Evolutionary conservation across 345 rosid genomes (phyloP).

Genomic region (Rhizophora apiculata): DNA sequence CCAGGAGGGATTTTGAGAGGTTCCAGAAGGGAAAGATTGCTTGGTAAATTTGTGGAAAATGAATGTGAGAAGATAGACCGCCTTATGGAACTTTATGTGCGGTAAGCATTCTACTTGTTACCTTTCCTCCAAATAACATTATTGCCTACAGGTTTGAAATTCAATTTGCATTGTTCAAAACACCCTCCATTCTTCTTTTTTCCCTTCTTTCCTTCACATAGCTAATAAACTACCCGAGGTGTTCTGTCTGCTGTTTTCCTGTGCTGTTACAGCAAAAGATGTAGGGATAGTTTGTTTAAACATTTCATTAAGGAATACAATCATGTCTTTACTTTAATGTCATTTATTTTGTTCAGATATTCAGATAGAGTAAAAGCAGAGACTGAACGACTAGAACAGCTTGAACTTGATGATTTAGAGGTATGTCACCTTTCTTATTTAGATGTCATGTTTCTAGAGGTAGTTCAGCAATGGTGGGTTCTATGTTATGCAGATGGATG

Average conservation of each 20-base stretch:
- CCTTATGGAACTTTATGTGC: conserved; percentile 82
- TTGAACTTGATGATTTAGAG: conserved; percentile 89
- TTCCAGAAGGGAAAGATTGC: conserved; percentile 80
- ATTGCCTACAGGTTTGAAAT: neutral
- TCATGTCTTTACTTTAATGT: neutral
- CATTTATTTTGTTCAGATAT: conserved; percentile 47
- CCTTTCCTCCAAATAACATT: neutral
- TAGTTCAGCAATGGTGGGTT: conserved; percentile 5
- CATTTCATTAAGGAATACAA: neutral
- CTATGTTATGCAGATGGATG: conserved; percentile 62
- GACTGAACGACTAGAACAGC: conserved; percentile 60
- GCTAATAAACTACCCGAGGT: neutral
- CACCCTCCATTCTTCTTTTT: neutral
- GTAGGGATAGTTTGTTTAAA: neutral
- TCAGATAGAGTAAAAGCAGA: conserved; percentile 76
- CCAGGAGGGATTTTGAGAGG: conserved; percentile 91
- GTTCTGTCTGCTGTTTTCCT: neutral
- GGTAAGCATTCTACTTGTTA: conserved; percentile 37
- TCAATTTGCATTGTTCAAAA: neutral
- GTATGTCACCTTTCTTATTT: conserved; percentile 32
- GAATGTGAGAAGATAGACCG: conserved; percentile 98
- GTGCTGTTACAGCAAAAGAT: neutral
- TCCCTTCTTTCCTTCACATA: no score
- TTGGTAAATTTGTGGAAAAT: conserved; percentile 88
- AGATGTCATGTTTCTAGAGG: conserved; percentile 6